These are phyloP conservation scores for Daldinia bambusicola DNA, from an alignment of 495 filamentous ascomycete genomes.

Conservation along the genomic window DNA sequence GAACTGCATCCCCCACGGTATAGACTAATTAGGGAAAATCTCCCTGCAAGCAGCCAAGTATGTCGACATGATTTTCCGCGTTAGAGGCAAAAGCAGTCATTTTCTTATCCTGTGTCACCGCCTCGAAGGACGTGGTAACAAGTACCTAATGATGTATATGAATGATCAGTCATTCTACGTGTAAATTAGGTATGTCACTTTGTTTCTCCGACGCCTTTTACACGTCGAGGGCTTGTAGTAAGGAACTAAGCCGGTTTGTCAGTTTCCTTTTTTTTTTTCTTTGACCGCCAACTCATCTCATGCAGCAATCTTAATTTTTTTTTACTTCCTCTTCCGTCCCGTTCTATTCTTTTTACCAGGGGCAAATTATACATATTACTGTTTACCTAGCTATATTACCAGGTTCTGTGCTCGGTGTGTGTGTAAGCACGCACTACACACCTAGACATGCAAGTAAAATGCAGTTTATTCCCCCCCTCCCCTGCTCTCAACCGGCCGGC, in stretches of 20 bases:
- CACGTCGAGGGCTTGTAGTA: neutral
- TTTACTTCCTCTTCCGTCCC: neutral
- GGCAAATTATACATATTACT: neutral
- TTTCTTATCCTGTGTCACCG: constrained; percentile 31
- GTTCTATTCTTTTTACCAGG: neutral
- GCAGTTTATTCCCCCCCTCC: neutral
- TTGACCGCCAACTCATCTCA: constrained; percentile 34
- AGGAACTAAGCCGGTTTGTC: constrained; percentile 1
- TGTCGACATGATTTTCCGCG: constrained; percentile 1
- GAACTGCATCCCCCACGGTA: neutral
- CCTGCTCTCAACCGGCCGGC: constrained; percentile 2
- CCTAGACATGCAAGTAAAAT: neutral
- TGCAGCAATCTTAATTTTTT: constrained; percentile 20
- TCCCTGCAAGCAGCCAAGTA: constrained; percentile 11
- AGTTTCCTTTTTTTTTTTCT: neutral
- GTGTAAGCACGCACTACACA: constrained; percentile 6
- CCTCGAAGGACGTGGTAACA: constrained; percentile 5
- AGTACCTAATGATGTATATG: constrained; percentile 7
- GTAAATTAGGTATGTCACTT: neutral
- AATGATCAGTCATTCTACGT: constrained; percentile 23
- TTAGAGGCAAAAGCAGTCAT: neutral
- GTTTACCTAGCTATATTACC: neutral
- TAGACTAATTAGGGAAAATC: neutral
- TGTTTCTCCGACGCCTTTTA: neutral
- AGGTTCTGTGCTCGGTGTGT: constrained; percentile 3